Base-by-base conservation (phyloP, 768 basidiomycete species). In the Pilatotrama ljubarskyi region DNA sequence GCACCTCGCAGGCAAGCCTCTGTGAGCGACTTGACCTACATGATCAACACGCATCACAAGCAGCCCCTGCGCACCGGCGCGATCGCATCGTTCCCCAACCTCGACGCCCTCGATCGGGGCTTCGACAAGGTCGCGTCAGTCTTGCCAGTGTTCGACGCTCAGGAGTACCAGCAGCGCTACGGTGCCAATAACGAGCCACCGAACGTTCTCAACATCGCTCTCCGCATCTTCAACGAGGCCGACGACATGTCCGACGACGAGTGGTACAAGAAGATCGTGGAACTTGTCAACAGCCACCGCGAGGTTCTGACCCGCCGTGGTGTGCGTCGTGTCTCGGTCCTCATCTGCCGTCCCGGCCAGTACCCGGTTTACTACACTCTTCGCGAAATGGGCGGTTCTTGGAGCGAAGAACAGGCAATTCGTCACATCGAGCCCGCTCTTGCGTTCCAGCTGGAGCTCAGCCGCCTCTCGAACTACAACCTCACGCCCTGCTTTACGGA, bases 381-480 rank as follows among this genome's bases (percentile, higher is more conserved):
- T 15, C 88, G 96, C 56, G 84, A 88, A 51, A 77, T 79, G 61
- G 82, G 84, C 41, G 86, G 83, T 14, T 72, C 74, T 15, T 99
- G 97, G 97, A 83, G 80, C 49, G 97, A 99, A 80, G 93, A 98
- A 72, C 86, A 93, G 72, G 89, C 95, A 14, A 96, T 99, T 72
- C 90, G 97, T 72, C 97, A 98, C 77, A 95, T 97, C 60, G 97
- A 99, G 72, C 97, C 97, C 20, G 97, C 97, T 24, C 81, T 98
- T 41, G 97, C 97, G 29, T 98, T 93, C 85, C 97, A 98, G 76
- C 82, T 99, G 51, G 97, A 99, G 72, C 87, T 99, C 61, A 91
- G 90, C 74, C 93, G 97, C 46, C 83, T 99, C 56, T 96, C 95
- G 15, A 91, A 95, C 80, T 98, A 98, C 79, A 94, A 95, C 73